Percentiles rank a stretch among this genome's conserved stretches.
These are phyloP conservation scores for Perilla frutescens DNA, from an alignment of 257 asterid species.

Conservation along the genomic window DNA sequence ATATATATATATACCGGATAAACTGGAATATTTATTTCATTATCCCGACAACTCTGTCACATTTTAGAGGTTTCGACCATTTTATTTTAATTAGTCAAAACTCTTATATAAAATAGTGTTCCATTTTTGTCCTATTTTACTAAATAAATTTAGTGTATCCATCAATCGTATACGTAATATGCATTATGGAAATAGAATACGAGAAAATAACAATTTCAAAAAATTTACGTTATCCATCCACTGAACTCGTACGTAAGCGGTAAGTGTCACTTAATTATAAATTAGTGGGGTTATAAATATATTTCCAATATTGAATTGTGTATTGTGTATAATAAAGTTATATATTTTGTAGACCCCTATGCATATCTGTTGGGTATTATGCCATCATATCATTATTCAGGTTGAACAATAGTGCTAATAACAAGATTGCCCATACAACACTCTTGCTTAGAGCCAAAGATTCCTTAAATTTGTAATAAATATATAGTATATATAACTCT, in stretches of 20 bases:
- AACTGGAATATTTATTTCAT: constrained; percentile 33
- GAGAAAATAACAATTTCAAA: background rate
- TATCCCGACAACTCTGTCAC: constrained; percentile 49
- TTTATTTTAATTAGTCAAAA: background rate
- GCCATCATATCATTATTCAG: constrained; percentile 4
- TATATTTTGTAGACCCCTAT: background rate
- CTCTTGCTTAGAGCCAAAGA: constrained; percentile 16
- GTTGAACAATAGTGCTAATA: constrained; percentile 13
- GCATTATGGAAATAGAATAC: background rate
- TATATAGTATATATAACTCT: background rate
- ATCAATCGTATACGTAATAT: too few species aligned
- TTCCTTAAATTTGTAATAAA: background rate
- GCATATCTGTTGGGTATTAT: background rate
- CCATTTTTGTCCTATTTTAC: background rate
- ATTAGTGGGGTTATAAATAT: background rate
- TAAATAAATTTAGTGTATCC: too few species aligned
- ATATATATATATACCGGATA: constrained; percentile 59
- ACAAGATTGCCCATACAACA: constrained; percentile 23
- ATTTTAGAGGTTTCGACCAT: background rate
- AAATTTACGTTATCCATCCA: background rate
- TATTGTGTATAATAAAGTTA: background rate
- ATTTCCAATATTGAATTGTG: background rate
- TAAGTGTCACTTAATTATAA: background rate
- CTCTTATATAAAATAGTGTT: background rate
- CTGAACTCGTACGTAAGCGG: background rate